These are phyloP conservation scores for Rhododendron kiyosumense DNA, from an alignment of 148 eudicot genomes.

Conservation along the genomic window DNA sequence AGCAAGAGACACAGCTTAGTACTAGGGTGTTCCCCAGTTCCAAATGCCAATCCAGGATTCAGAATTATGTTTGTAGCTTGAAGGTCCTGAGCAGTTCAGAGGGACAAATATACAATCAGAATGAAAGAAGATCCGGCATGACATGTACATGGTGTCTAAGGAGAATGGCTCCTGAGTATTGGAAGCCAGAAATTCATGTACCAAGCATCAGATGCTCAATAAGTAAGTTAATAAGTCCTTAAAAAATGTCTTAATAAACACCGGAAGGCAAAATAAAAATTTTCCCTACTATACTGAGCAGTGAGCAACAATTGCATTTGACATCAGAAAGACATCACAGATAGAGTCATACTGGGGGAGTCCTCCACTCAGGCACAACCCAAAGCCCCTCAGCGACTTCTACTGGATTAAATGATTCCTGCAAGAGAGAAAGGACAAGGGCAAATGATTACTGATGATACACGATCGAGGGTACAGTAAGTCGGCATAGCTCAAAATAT, in stretches of 20 bases:
- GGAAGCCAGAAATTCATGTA: slow-evolving; percentile 2
- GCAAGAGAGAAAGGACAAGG: slow-evolving; percentile 10
- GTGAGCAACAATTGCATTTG: background rate
- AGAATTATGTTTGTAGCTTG: slow-evolving; percentile 68
- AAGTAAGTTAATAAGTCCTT: background rate
- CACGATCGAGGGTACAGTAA: background rate
- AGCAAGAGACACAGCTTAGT: slow-evolving; percentile 79
- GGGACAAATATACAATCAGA: background rate
- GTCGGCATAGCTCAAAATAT: background rate
- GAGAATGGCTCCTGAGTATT: background rate
- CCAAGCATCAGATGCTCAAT: background rate
- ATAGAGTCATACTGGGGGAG: slow-evolving; percentile 62
- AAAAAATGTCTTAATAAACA: background rate
- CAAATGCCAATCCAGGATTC: slow-evolving; percentile 90
- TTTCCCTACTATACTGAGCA: background rate
- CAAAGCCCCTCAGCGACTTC: slow-evolving; percentile 80
- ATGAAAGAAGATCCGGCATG: background rate
- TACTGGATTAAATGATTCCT: slow-evolving; percentile 93
- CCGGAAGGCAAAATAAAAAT: background rate
- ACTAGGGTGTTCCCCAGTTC: slow-evolving; percentile 97
- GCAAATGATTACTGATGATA: background rate
- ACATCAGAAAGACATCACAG: slow-evolving; percentile 5
- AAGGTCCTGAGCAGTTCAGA: slow-evolving; percentile 49
- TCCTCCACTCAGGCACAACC: slow-evolving; percentile 95
- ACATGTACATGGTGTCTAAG: background rate